Conservation (phyloP, 139 green algal genomes). For the Deuterostichococcus epilithicus region DNA sequence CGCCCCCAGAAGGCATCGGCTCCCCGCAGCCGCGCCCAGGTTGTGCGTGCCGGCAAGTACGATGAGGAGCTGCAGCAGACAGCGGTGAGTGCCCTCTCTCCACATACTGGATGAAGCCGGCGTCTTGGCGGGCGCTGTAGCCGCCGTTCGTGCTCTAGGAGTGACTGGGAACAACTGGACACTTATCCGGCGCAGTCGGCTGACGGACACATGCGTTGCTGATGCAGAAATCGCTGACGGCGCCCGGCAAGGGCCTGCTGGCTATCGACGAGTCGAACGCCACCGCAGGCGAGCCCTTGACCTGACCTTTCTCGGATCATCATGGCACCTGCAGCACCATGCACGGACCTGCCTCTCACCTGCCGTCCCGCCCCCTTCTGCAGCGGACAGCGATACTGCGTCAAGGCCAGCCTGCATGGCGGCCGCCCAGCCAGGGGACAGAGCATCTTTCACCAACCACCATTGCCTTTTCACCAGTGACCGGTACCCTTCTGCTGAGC, state of each 20-base stretch:
- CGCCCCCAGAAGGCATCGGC: not conserved
- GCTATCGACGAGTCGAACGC: conserved; percentile 99
- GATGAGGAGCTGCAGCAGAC: conserved; percentile 88
- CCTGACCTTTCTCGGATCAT: conserved; percentile 31
- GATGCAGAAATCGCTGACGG: conserved; percentile 78
- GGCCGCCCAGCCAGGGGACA: too few relatives aligned
- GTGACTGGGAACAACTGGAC: not conserved
- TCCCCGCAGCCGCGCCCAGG: conserved; percentile 13
- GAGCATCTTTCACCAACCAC: too few relatives aligned
- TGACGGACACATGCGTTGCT: not conserved
- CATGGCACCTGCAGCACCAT: too few relatives aligned
- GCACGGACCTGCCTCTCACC: too few relatives aligned
- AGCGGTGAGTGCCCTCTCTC: conserved; percentile 46
- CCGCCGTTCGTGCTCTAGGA: not conserved
- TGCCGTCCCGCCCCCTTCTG: too few relatives aligned
- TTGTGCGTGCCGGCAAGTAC: conserved; percentile 60
- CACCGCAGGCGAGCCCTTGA: conserved; percentile 93
- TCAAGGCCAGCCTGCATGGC: too few relatives aligned
- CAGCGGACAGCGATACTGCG: too few relatives aligned
- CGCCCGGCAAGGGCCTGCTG: conserved; percentile 86
- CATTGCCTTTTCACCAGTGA: too few relatives aligned
- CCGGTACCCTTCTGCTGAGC: too few relatives aligned
- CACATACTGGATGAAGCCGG: not conserved
- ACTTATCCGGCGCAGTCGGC: not conserved
- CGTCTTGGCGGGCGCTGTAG: not conserved